Evolutionary conservation across 352 stramenopile species (phyloP), one percentile per base, ranked within the genome.

Genomic region (Globisporangium paroecandrum): DNA sequence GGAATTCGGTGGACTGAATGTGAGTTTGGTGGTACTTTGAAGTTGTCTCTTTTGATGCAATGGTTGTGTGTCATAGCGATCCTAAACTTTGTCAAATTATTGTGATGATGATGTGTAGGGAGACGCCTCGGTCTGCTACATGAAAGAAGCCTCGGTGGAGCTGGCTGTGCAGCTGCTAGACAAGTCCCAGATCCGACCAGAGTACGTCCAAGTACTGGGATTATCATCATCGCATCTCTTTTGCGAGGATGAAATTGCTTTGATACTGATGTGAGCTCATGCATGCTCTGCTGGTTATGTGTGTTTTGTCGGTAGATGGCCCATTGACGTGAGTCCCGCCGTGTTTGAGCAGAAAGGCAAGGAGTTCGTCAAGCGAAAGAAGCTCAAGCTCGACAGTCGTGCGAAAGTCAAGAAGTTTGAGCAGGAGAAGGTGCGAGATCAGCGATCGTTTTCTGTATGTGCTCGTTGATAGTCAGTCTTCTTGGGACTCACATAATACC

Each of bases 81-180:
- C 1, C 32, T 61, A 18, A 66, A 24, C n/a, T 5, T 47, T 51
- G 12, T 24, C 22, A 13, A 3, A 32, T 32, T 57, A 18, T 41
- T 58, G 20, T 51, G 4, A 36, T 22, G 60, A 13, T 64, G 13
- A n/a, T 54, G 46, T 22, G 13, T 41, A 95, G 84, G 97, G 97
- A 5, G 97, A 99, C 76, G 95, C 79, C 29, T 97, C 91, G 4
- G 82, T 99, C 25, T 99, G 96, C 72, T 99, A 98, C 74, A 98
- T 98, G 74, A 97, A 97, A 58, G 83, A 96, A 41, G 94, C 97
- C 47, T 98, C 93, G 4, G 96, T 99, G 1, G 91, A 98, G 41
- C 74, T 99, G 34, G 96, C 96, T 3, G 74, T 99, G 15, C 86
- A 98, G 66, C 75, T 99, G 15, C 84, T 99, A 4, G 91, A 99